Evolutionary conservation across 352 stramenopile species (phyloP).

Genomic region (Phytophthora hybrid): DNA sequence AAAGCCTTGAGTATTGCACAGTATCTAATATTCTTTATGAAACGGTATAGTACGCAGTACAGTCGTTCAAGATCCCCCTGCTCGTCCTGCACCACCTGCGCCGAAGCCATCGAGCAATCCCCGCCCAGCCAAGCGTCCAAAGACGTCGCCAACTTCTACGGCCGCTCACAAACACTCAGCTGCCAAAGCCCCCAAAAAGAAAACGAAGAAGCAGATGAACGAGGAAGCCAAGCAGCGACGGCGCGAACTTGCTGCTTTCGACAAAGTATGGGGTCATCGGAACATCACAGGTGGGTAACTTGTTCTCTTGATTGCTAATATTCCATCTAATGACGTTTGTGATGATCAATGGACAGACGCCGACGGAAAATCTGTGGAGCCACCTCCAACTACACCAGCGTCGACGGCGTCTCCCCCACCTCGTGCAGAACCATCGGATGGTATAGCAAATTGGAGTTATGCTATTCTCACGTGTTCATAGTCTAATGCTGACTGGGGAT

Average conservation of each 20-base stretch:
- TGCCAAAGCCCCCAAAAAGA: background rate
- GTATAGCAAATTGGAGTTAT: background rate
- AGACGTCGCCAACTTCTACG: background rate
- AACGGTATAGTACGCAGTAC: background rate
- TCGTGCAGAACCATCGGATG: background rate
- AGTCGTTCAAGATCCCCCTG: background rate
- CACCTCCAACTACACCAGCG: background rate
- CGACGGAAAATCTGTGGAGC: conserved; percentile 3
- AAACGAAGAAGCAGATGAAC: conserved; percentile 13
- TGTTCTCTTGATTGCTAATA: background rate
- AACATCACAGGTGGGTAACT: conserved; percentile 1
- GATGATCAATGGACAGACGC: background rate
- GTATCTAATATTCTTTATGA: too few relatives aligned
- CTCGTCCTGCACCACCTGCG: background rate
- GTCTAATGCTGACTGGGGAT: background rate
- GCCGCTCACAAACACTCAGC: background rate
- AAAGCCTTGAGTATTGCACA: too few relatives aligned
- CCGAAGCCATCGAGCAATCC: background rate
- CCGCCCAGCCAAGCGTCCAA: background rate
- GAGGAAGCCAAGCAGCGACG: background rate
- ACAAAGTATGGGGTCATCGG: conserved; percentile 3
- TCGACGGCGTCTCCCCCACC: too few relatives aligned
- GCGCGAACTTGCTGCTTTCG: conserved; percentile 3
- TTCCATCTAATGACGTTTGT: background rate
- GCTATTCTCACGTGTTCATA: background rate